Conservation (phyloP, 495 filamentous ascomycete species). For the Chaetomidium leptoderma region DNA sequence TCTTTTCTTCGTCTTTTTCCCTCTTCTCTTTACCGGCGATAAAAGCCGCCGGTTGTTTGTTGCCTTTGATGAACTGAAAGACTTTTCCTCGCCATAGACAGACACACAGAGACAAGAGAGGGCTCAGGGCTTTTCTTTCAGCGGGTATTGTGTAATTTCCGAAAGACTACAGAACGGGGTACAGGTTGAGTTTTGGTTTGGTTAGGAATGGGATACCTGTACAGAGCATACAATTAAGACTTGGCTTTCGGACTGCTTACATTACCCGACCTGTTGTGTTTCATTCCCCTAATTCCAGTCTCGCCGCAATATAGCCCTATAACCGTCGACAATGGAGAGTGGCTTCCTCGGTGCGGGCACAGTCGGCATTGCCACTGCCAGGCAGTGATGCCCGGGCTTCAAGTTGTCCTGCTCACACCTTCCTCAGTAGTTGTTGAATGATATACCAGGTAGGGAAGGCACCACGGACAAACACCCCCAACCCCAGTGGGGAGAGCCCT, state of each 20-base stretch:
- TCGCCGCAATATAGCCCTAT: too few species aligned
- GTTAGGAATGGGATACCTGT: slow-evolving; percentile 7
- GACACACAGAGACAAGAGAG: slow-evolving; percentile 8
- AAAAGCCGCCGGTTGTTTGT: neutral
- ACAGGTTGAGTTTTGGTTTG: slow-evolving; percentile 1
- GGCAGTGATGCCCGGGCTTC: too few species aligned
- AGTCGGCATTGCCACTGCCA: too few species aligned
- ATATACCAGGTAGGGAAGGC: neutral
- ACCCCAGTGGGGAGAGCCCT: neutral
- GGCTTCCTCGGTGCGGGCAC: too few species aligned
- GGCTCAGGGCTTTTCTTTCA: slow-evolving; percentile 3
- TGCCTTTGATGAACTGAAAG: slow-evolving; percentile 7
- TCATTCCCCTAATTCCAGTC: too few species aligned
- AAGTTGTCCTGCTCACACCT: neutral
- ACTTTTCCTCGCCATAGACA: slow-evolving; percentile 8
- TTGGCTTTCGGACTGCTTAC: neutral
- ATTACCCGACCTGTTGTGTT: neutral
- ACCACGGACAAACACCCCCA: neutral
- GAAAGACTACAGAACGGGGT: slow-evolving; percentile 4
- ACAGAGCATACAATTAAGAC: slow-evolving; percentile 13
- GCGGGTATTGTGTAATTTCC: slow-evolving; percentile 9
- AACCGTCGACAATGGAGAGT: too few species aligned
- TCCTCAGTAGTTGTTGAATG: neutral
- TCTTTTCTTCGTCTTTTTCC: slow-evolving; percentile 2
- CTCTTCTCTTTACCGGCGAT: neutral